Evolutionary conservation across 2,329 filamentous ascomycete species (phyloP).

Genomic region (Fusarium sterilihyphosum): DNA sequence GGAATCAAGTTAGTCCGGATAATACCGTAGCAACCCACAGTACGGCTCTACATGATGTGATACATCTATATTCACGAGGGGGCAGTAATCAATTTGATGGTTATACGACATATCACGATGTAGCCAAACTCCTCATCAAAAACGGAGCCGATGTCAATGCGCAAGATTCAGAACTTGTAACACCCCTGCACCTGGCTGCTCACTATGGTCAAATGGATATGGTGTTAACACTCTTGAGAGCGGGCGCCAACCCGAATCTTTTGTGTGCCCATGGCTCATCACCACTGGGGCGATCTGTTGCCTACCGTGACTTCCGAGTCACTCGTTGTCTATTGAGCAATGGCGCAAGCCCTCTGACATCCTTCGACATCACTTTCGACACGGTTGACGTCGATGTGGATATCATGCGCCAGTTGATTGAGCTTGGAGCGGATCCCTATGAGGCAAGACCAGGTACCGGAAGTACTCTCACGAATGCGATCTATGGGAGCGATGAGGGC

Average conservation of each 20-base stretch:
- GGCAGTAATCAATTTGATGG: too few species aligned
- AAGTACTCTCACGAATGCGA: slow-evolving; percentile 8
- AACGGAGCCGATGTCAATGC: slow-evolving; percentile 32
- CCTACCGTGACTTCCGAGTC: not conserved
- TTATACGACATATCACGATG: not conserved
- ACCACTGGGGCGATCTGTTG: slow-evolving; percentile 12
- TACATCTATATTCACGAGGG: not conserved
- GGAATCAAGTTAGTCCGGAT: not conserved
- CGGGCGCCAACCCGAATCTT: slow-evolving; percentile 32
- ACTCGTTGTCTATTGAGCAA: slow-evolving; percentile 12
- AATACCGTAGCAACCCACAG: not conserved
- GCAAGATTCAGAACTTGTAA: slow-evolving; percentile 14
- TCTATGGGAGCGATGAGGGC: not conserved
- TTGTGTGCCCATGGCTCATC: slow-evolving; percentile 7
- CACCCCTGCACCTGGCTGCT: slow-evolving; percentile 25
- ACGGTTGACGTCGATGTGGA: not conserved
- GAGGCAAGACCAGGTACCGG: not conserved
- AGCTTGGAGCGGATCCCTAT: slow-evolving; percentile 27
- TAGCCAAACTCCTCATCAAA: slow-evolving; percentile 17
- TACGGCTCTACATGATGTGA: slow-evolving; percentile 29
- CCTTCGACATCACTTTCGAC: not conserved
- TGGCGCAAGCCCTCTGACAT: slow-evolving; percentile 20
- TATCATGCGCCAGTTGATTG: slow-evolving; percentile 2
- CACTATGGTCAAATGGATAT: not conserved
- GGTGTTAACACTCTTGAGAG: slow-evolving; percentile 17